Evolutionary conservation across 306 rosid genomes (phyloP), one percentile per base, ranked within the genome.

Genomic region (Trifolium subterraneum): DNA sequence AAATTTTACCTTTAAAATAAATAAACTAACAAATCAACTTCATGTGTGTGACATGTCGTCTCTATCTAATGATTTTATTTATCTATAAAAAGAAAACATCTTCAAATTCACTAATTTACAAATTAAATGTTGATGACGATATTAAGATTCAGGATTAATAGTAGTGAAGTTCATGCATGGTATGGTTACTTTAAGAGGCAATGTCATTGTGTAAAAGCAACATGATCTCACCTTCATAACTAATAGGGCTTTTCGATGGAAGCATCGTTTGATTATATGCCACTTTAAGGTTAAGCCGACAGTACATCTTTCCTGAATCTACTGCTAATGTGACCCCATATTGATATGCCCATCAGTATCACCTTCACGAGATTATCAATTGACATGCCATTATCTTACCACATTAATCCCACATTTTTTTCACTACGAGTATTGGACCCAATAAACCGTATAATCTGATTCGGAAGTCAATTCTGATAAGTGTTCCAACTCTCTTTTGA

Each of bases 171-270:
- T 77, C 78, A 84, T 77, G 85, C 82, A 84, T 84, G 85, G 82
- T n/a, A n/a, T n/a, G n/a, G 78, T 73, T 47, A 60, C 82, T 80
- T 84, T 80, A 84, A 80, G 87, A 73, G 85, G 52, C 78, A 84
- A 80, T 77, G 87, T 84, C 85, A 77, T 64, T 84, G 85, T 84
- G 83, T 64, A 84, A 80, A 63, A 84, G 83, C 78, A 80, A 84
- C 80, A 77, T 84, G 85, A 84, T 84, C 85, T 80, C 80, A 80
- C 83, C 85, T 76, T 48, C 75, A 73, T 84, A 84, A 77, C 87
- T 80, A 77, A 80, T 77, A 70, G 77, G 42, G n/a, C 78, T 77
- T 84, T 84, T 84, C 84, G 54, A 71, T 59, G 73, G 62, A 75
- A 6, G 70, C 66, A 79, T 80, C 87, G 77, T 79, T 68, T 68